Evolutionary conservation across 2,329 filamentous ascomycete species (phyloP).

Genomic region (Verticillium klebahnii): DNA sequence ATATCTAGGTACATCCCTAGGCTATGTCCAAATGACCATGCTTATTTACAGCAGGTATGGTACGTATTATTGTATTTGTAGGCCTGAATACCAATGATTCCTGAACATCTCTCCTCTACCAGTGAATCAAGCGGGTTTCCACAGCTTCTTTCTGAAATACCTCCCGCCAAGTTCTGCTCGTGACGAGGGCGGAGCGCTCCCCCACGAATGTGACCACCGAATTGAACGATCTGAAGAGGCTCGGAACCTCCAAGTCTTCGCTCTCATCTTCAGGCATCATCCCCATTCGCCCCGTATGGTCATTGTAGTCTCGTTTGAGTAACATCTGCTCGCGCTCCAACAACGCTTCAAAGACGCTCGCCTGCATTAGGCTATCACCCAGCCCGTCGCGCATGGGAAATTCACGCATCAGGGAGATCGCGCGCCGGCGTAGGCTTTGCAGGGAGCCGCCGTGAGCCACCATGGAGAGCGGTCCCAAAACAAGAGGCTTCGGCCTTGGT

Average conservation of each 20-base stretch:
- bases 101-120: neutral
- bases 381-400: conserved; percentile 5
- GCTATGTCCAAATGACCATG: no score
- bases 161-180: neutral
- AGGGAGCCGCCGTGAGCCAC: conserved; percentile 6
- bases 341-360: neutral
- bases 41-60: no score
- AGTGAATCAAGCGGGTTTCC: neutral
- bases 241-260: neutral
- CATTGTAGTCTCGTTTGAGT: neutral
- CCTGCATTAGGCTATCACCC: neutral
- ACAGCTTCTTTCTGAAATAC: neutral
- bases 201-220: neutral
- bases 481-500: neutral
- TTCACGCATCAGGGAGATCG: conserved; percentile 5
- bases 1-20: no score
- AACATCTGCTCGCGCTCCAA: neutral
- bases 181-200: neutral
- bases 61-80: no score
- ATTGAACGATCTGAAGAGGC: neutral
- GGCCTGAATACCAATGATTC: no score
- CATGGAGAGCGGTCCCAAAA: conserved; percentile 3
- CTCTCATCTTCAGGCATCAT: neutral
- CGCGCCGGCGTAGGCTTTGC: conserved; percentile 4
- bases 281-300: neutral